Base-by-base conservation (phyloP, 164 flowering plant species). In the Brasenia schreberi region DNA sequence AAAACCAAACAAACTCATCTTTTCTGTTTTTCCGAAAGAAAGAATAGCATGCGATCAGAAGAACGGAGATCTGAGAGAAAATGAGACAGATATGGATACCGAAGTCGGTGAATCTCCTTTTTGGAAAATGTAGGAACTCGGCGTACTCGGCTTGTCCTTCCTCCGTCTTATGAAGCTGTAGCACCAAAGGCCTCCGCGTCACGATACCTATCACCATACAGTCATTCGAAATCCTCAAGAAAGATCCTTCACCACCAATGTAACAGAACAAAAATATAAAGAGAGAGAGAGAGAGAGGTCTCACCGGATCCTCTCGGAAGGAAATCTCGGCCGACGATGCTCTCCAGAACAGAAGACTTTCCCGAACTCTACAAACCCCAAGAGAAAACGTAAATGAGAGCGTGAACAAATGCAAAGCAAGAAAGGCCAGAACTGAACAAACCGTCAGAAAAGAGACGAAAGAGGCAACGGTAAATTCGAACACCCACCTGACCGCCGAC, bases 221-320 rank as follows among this genome's bases (percentile, higher is more conserved):
- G 10, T 62, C n/a, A 62, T 7, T 23, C 39, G 27, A 16, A 14
- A 63, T 45, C 19, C 65, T 16, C 9, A 63, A 27, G n/a, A 63
- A 63, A 27, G n/a, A 63, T 16, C 18, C 43, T 18, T 19, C 65
- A 18, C 39, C 42, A 60, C 56, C 56, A 42, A 60, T 14, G 5
- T 4, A 18, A 61, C 10, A 18, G 18, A 58, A 58, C 19, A 18
- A 12, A 17, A 61, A 11, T 4, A 7, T 23, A 61, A 61, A 61
- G 33, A 61, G 18, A 61, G 27, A 61, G 27, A 60, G 27, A 60
- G 27, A 61, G 33, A 61, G 27, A 61, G 64, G 19, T 19, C 77
- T 72, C 56, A 85, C 96, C 96, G 5, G 96, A 89, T 77, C 96
- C 96, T 66, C 96, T 67, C 7, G 96, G 96, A 67, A 89, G 92